phyloP scores from a whole-genome alignment of 345 rosid genomes.

The Rhizophora mangle region DNA sequence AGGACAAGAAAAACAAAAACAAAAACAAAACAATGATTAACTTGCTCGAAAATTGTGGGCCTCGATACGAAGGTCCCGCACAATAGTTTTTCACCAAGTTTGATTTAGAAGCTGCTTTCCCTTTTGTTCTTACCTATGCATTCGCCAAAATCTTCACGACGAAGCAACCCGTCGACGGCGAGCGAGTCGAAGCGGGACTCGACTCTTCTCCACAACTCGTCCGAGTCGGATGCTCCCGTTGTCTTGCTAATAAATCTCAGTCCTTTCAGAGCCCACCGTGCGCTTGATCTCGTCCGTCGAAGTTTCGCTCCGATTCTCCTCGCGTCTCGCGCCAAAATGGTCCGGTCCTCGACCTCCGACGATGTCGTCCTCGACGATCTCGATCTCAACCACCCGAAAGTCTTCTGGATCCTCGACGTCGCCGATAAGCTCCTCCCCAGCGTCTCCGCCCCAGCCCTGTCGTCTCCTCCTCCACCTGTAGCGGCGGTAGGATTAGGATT shows the following conservation, averaged over 20 bases:
- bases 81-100: background rate
- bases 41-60: too few species aligned
- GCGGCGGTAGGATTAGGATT: conserved; percentile 28
- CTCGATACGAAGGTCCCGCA: background rate
- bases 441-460: background rate
- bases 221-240: conserved; percentile 38
- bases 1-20: background rate
- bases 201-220: conserved; percentile 67
- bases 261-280: conserved; percentile 74
- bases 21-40: background rate
- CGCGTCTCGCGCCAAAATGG: conserved; percentile 47
- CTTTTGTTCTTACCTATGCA: conserved; percentile 56
- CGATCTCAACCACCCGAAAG: conserved; percentile 58
- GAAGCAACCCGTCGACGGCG: conserved; percentile 61
- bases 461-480: background rate
- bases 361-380: conserved; percentile 47
- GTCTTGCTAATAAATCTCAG: conserved; percentile 67
- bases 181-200: conserved; percentile 57
- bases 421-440: conserved; percentile 53
- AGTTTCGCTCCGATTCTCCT: conserved; percentile 55
- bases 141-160: conserved; percentile 84
- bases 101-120: background rate
- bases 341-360: conserved; percentile 29
- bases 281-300: conserved; percentile 63
- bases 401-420: conserved; percentile 55